Conservation (phyloP, 768 basidiomycete species). For the Mycena indigotica region DNA sequence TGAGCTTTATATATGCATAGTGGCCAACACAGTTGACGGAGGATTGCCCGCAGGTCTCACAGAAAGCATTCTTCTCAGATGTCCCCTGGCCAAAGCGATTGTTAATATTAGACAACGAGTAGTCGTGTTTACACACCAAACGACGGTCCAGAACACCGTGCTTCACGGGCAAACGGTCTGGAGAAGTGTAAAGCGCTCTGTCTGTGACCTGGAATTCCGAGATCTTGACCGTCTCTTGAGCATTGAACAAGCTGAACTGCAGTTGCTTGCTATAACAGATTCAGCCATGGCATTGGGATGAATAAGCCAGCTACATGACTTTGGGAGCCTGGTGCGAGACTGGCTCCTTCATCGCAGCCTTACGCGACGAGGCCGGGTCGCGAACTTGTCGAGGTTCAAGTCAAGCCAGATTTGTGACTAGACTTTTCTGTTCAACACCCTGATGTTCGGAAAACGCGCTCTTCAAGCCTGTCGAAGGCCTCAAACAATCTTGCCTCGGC, state of each 20-base stretch:
- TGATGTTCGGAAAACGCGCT: slow-evolving; percentile 15
- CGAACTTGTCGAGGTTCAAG: not conserved
- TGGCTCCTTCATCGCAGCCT: slow-evolving; percentile 69
- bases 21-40: slow-evolving; percentile 97
- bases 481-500: not conserved
- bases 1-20: slow-evolving; percentile 97
- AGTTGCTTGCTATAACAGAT: slow-evolving; percentile 75
- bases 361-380: not conserved
- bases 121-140: slow-evolving; percentile 55
- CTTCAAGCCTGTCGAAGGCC: slow-evolving; percentile 5
- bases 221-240: slow-evolving; percentile 93
- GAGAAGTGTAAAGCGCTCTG: slow-evolving; percentile 85
- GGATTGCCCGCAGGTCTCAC: slow-evolving; percentile 92
- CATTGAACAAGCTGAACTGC: slow-evolving; percentile 92
- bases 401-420: not conserved
- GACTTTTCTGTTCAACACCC: slow-evolving; percentile 9
- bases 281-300: slow-evolving; percentile 11
- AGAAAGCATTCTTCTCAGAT: slow-evolving; percentile 88
- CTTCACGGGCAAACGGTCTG: slow-evolving; percentile 81
- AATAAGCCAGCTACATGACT: slow-evolving; percentile 61
- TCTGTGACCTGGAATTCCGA: slow-evolving; percentile 96
- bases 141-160: slow-evolving; percentile 93
- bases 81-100: slow-evolving; percentile 67
- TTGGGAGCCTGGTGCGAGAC: slow-evolving; percentile 80
- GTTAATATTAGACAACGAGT: not conserved